A percentile compares a stretch with the other conserved stretches of the same genome.
Conservation (phyloP, 768 basidiomycete species). For the Plicaturopsis crispa region DNA sequence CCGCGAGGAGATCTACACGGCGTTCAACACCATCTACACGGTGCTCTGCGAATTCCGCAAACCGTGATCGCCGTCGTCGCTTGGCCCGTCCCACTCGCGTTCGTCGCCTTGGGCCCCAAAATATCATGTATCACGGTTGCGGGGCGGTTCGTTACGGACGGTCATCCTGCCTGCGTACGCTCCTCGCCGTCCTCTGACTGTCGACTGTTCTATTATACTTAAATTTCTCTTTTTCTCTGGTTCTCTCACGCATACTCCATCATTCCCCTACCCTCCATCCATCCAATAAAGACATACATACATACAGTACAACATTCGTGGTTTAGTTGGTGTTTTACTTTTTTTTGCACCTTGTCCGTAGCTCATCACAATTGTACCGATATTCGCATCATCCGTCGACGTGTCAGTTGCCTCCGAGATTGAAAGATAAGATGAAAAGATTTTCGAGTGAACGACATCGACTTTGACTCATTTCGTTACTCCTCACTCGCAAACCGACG, state of each 20-base stretch:
- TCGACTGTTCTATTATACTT: not conserved
- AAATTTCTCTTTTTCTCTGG: not conserved
- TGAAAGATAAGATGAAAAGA: not conserved
- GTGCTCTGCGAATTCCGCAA: conserved; percentile 94
- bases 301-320: not conserved
- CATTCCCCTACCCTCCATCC: not conserved
- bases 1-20: conserved; percentile 98
- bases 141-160: conserved; percentile 97
- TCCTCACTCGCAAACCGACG: too few species aligned
- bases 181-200: too few species aligned
- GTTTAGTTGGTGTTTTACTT: not conserved
- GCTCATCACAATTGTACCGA: not conserved
- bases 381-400: not conserved
- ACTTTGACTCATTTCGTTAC: too few species aligned
- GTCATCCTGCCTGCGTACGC: conserved; percentile 94
- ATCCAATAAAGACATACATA: not conserved
- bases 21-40: conserved; percentile 99
- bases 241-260: not conserved
- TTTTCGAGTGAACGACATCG: too few species aligned
- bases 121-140: conserved; percentile 97
- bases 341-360: too few species aligned
- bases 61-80: conserved; percentile 63
- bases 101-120: conserved; percentile 99
- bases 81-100: conserved; percentile 98
- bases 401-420: not conserved